A percentile compares a stretch with the other conserved stretches of the same genome.
These are phyloP conservation scores for Erythrobasidium hasegawianum DNA, from an alignment of 1,284 basidiomycete genomes.

Conservation along the genomic window DNA sequence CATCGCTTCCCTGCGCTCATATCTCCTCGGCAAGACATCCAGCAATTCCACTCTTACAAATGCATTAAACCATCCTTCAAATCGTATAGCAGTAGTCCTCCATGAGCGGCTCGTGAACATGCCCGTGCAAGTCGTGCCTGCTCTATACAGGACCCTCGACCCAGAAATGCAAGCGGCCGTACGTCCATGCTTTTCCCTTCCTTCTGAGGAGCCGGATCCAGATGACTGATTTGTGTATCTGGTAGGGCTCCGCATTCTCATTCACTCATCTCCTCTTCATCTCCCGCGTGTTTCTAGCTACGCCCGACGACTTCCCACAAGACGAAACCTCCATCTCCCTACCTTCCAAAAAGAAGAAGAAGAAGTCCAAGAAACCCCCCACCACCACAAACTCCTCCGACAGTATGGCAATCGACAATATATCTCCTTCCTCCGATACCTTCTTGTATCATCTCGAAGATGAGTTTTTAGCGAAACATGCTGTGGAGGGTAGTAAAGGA, in stretches of 20 bases:
- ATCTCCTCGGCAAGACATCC: constrained; percentile 57
- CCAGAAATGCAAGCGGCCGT: constrained; percentile 70
- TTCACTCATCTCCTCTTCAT: constrained; percentile 70
- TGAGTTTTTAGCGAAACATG: constrained; percentile 59
- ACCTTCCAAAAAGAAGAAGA: constrained; percentile 56
- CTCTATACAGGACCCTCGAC: constrained; percentile 79
- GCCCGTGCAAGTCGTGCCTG: constrained; percentile 82
- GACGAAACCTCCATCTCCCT: constrained; percentile 39
- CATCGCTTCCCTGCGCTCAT: constrained; percentile 66
- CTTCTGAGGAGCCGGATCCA: no score
- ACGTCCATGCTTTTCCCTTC: constrained; percentile 47
- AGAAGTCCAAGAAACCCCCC: constrained; percentile 44
- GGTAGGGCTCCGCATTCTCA: constrained; percentile 65
- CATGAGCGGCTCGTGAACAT: constrained; percentile 86
- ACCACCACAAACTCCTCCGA: no score
- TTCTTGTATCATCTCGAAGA: constrained; percentile 85
- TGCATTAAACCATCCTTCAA: not conserved
- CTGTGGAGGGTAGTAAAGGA: not conserved
- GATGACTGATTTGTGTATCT: no score
- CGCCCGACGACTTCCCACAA: constrained; percentile 40
- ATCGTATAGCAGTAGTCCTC: constrained; percentile 72
- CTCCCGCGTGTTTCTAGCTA: constrained; percentile 62
- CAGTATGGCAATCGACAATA: constrained; percentile 20
- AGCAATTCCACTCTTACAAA: not conserved
- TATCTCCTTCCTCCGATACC: constrained; percentile 51